phyloP scores from a whole-genome alignment of 805 yeast genomes.

The Blastobotrys americana region DNA sequence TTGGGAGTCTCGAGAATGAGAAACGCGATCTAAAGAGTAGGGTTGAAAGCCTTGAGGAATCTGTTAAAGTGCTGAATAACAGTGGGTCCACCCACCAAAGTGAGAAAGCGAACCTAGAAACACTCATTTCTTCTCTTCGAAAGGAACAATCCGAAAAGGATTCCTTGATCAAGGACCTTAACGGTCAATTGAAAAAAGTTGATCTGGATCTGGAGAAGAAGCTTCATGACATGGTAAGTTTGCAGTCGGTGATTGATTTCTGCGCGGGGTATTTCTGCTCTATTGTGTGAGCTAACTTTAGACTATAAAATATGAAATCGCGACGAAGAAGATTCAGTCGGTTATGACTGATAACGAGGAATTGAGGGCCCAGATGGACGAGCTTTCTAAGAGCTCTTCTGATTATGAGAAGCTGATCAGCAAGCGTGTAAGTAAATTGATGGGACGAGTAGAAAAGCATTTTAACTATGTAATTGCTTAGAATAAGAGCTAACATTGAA shows the following conservation, averaged over 20 bases:
- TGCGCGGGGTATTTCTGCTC: no score
- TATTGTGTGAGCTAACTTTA: no score
- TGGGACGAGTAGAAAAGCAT: no score
- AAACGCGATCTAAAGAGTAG: conserved; percentile 27
- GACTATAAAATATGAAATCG: conserved; percentile 23
- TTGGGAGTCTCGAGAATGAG: conserved; percentile 31
- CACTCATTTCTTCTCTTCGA: conserved; percentile 20
- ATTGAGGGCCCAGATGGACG: conserved; percentile 36
- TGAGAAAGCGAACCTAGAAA: conserved; percentile 16
- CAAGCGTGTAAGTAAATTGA: conserved; percentile 20
- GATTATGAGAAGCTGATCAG: conserved; percentile 33
- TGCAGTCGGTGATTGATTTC: no score
- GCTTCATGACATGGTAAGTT: conserved; percentile 13
- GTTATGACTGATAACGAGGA: conserved; percentile 40
- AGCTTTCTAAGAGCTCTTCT: conserved; percentile 33
- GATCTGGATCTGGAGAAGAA: conserved; percentile 22
- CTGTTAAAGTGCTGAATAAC: conserved; percentile 21
- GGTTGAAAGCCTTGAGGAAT: conserved; percentile 29
- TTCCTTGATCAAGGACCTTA: conserved; percentile 23
- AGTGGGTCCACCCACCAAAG: conserved; percentile 12
- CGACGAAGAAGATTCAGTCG: conserved; percentile 34
- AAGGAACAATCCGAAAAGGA: conserved; percentile 25
- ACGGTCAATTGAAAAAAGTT: conserved; percentile 25
- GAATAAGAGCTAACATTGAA: background rate
- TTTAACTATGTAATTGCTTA: background rate